Percentiles rank a stretch among this genome's conserved stretches.
These are phyloP conservation scores for Exophiala dermatitidis DNA, from an alignment of 2,329 filamentous ascomycete genomes.

Conservation along the genomic window DNA sequence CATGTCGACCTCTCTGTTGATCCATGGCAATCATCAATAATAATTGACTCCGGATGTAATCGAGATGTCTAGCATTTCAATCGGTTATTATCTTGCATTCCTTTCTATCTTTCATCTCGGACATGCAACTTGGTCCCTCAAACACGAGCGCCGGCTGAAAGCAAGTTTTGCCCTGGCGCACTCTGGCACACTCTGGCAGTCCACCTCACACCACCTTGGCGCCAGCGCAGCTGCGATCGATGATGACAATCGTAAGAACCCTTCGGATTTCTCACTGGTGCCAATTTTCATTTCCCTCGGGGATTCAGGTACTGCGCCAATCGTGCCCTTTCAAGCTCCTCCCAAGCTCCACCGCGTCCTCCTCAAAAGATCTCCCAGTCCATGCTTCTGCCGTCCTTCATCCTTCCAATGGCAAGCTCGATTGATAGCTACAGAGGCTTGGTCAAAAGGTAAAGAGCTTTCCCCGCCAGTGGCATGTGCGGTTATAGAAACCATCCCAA, in stretches of 20 bases:
- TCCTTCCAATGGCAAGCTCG: slow-evolving; percentile 10
- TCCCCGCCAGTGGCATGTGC: slow-evolving; percentile 8
- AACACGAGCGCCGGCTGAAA: background rate
- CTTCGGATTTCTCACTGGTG: slow-evolving; percentile 5
- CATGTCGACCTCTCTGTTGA: background rate
- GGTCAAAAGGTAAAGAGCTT: background rate
- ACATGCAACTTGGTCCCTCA: background rate
- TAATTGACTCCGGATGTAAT: too few relatives aligned
- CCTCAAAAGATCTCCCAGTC: background rate
- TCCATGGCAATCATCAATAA: background rate
- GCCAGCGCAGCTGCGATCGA: slow-evolving; percentile 12
- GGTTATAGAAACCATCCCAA: too few relatives aligned
- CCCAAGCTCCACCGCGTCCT: background rate
- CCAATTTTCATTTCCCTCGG: background rate
- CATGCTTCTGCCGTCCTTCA: slow-evolving; percentile 1
- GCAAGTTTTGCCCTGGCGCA: background rate
- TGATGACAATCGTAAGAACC: slow-evolving; percentile 2
- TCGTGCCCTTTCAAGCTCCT: background rate
- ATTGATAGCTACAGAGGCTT: background rate
- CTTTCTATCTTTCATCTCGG: too few relatives aligned
- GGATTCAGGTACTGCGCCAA: slow-evolving; percentile 17
- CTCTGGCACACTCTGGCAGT: background rate
- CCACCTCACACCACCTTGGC: background rate
- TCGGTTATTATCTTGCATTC: too few relatives aligned
- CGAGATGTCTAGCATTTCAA: too few relatives aligned